phyloP scores from a whole-genome alignment of 345 rosid genomes.

The Rhodamnia rubescens region DNA sequence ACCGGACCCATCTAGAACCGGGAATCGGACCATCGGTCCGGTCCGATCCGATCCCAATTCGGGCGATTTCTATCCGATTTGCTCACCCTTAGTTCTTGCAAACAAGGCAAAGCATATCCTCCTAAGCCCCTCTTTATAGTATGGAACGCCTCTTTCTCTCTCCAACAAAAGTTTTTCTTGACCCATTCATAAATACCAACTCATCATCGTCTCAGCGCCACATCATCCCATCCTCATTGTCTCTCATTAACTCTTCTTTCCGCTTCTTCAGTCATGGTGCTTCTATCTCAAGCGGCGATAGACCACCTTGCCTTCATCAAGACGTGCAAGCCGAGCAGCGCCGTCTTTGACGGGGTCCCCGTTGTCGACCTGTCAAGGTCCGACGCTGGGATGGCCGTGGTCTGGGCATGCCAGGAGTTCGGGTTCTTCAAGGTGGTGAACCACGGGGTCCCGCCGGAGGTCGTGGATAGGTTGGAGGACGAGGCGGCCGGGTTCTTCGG shows the following conservation, averaged over 20 bases:
- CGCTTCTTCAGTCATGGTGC: constrained; percentile 40
- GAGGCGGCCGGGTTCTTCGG: constrained; percentile 52
- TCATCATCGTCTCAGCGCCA: not conserved
- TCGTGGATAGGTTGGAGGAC: constrained; percentile 31
- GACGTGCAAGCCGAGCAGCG: constrained; percentile 35
- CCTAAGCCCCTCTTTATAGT: not conserved
- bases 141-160: not conserved
- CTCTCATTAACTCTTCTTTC: not conserved
- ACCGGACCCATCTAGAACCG: no score
- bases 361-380: constrained; percentile 54
- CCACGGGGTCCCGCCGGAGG: constrained; percentile 58
- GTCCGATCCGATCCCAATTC: no score
- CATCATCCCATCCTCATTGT: not conserved
- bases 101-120: not conserved
- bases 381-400: constrained; percentile 37
- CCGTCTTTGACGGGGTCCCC: constrained; percentile 34
- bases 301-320: constrained; percentile 45
- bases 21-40: no score
- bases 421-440: constrained; percentile 80
- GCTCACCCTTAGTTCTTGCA: no score
- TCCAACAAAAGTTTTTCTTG: not conserved
- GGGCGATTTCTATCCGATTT: no score
- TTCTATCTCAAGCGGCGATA: constrained; percentile 40
- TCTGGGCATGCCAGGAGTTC: constrained; percentile 54
- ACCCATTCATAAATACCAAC: not conserved